A percentile compares a stretch with the other conserved stretches of the same genome.
Evolutionary conservation across 2,329 filamentous ascomycete genomes (phyloP).

Genomic region (Ramularia collo-cygni): DNA sequence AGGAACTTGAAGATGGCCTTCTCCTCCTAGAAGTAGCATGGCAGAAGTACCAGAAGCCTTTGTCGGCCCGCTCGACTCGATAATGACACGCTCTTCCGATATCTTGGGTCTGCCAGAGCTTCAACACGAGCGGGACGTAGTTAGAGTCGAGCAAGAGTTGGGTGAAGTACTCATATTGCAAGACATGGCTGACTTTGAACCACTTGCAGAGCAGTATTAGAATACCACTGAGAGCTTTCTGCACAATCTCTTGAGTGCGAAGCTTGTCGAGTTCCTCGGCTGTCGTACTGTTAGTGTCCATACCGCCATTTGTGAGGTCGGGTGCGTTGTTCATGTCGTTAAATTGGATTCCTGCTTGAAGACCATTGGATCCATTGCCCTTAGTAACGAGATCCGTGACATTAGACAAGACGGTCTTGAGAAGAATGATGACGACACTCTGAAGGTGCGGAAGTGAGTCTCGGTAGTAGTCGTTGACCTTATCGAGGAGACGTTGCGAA

Average conservation of each 20-base stretch:
- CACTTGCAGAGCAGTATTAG: slow-evolving; percentile 87
- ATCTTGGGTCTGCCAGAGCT: slow-evolving; percentile 90
- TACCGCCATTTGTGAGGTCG: slow-evolving; percentile 29
- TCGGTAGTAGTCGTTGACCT: slow-evolving; percentile 76
- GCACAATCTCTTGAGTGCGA: slow-evolving; percentile 76
- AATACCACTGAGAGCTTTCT: slow-evolving; percentile 86
- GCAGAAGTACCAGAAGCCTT: slow-evolving; percentile 90
- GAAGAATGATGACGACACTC: slow-evolving; percentile 83
- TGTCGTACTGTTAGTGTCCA: slow-evolving; percentile 23
- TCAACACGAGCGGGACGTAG: slow-evolving; percentile 85
- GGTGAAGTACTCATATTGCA: slow-evolving; percentile 94
- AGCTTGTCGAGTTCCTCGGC: slow-evolving; percentile 74
- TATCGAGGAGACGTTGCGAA: slow-evolving; percentile 28
- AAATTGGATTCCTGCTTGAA: slow-evolving; percentile 43
- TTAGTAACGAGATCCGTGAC: slow-evolving; percentile 76
- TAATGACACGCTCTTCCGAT: slow-evolving; percentile 84
- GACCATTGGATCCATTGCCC: slow-evolving; percentile 41
- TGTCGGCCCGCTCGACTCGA: slow-evolving; percentile 72
- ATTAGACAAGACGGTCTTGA: slow-evolving; percentile 81
- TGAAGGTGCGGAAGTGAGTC: slow-evolving; percentile 78
- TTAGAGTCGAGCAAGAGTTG: slow-evolving; percentile 92
- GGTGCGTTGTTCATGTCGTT: slow-evolving; percentile 29
- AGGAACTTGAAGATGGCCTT: slow-evolving; percentile 13
- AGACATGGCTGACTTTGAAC: slow-evolving; percentile 88
- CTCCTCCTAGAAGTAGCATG: slow-evolving; percentile 61